These are phyloP conservation scores for Pseudocercospora musae DNA, from an alignment of 2,329 filamentous ascomycete genomes.

Conservation along the genomic window DNA sequence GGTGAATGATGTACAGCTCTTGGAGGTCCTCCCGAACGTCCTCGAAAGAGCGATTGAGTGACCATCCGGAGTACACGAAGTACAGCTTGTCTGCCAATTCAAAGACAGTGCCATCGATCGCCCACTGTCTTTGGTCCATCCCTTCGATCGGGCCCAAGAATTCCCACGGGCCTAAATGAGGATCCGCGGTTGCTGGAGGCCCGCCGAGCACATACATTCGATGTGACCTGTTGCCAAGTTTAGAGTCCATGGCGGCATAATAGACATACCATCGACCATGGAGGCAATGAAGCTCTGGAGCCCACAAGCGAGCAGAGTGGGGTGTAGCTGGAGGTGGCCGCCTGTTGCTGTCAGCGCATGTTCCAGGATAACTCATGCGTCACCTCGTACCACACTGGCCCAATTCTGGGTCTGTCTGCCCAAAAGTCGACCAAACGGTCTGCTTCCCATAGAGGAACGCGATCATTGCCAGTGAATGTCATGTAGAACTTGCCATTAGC, in stretches of 20 bases:
- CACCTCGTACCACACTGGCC: slow-evolving; percentile 37
- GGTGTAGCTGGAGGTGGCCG: slow-evolving; percentile 42
- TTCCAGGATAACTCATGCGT: slow-evolving; percentile 15
- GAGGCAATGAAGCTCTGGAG: slow-evolving; percentile 54
- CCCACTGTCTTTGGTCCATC: slow-evolving; percentile 45
- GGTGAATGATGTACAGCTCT: slow-evolving; percentile 44
- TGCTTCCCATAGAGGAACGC: slow-evolving; percentile 46
- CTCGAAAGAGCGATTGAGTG: slow-evolving; percentile 24
- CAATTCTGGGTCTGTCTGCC: slow-evolving; percentile 35
- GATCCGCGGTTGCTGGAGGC: slow-evolving; percentile 33
- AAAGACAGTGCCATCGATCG: slow-evolving; percentile 48
- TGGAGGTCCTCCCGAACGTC: slow-evolving; percentile 38
- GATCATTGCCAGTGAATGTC: slow-evolving; percentile 46
- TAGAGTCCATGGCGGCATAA: slow-evolving; percentile 43
- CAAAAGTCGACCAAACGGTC: slow-evolving; percentile 41
- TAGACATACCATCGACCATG: slow-evolving; percentile 55
- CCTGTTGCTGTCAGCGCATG: slow-evolving; percentile 9
- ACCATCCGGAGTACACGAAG: slow-evolving; percentile 49
- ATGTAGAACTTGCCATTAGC: slow-evolving; percentile 46
- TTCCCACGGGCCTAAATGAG: slow-evolving; percentile 39
- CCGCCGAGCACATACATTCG: slow-evolving; percentile 47
- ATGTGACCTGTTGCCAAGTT: slow-evolving; percentile 44
- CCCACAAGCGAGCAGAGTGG: slow-evolving; percentile 51
- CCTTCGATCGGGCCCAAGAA: slow-evolving; percentile 42
- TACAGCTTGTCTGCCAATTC: slow-evolving; percentile 38